phyloP scores from a whole-genome alignment of 805 yeast genomes.

The Debaryomyces hansenii region DNA sequence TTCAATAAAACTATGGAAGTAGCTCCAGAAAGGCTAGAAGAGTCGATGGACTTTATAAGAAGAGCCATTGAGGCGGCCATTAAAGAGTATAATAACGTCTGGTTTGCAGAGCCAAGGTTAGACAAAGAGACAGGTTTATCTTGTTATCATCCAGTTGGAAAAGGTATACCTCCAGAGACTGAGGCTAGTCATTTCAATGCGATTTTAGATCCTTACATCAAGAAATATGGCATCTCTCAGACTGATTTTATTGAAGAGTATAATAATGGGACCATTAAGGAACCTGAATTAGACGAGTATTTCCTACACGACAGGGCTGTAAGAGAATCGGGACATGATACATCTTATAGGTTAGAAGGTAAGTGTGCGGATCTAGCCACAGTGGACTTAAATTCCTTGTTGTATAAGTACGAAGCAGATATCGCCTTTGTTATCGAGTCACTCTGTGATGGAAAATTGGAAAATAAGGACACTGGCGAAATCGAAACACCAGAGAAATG shows the following conservation, averaged over 20 bases:
- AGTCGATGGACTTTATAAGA: conserved; percentile 58
- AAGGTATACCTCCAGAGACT: conserved; percentile 96
- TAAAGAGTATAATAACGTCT: conserved; percentile 77
- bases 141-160: conserved; percentile 85
- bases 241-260: conserved; percentile 66
- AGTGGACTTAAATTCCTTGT: conserved; percentile 79
- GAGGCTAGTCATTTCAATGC: conserved; percentile 85
- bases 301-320: conserved; percentile 92
- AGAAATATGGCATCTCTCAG: conserved; percentile 56
- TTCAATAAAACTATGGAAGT: conserved; percentile 56
- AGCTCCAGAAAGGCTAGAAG: conserved; percentile 32
- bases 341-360: conserved; percentile 87
- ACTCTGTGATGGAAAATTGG: conserved; percentile 52
- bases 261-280: conserved; percentile 62
- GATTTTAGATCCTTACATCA: conserved; percentile 65
- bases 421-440: conserved; percentile 64
- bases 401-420: conserved; percentile 88
- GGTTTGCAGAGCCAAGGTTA: conserved; percentile 74
- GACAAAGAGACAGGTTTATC: conserved; percentile 79
- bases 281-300: conserved; percentile 84
- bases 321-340: conserved; percentile 96
- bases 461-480: conserved; percentile 12
- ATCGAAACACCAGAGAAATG: conserved; percentile 56
- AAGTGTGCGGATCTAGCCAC: conserved; percentile 88
- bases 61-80: conserved; percentile 78